phyloP scores from a whole-genome alignment of 371 early-diverging fungal genomes.

The Mucor indicus region DNA sequence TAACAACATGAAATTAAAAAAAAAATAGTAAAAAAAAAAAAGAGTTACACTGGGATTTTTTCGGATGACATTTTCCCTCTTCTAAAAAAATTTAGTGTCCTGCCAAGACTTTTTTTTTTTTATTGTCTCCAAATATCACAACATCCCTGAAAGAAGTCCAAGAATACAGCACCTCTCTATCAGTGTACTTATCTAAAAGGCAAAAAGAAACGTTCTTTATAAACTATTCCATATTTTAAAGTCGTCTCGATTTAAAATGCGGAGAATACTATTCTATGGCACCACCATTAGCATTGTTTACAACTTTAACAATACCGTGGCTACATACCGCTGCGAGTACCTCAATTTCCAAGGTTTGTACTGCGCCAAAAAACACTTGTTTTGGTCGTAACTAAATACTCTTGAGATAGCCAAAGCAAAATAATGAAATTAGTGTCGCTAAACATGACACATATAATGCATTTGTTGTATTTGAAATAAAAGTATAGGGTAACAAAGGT shows the following conservation, averaged over 20 bases:
- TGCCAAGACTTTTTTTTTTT: slow-evolving; percentile 19
- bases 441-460: slow-evolving; percentile 55
- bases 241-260: too few species aligned
- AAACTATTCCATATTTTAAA: too few species aligned
- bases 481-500: slow-evolving; percentile 66
- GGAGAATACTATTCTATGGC: too few species aligned
- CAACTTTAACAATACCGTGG: slow-evolving; percentile 38
- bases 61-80: neutral
- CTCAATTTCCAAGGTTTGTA: slow-evolving; percentile 62
- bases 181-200: too few species aligned
- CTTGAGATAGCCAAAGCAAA: slow-evolving; percentile 69
- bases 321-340: slow-evolving; percentile 61
- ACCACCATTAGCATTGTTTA: too few species aligned
- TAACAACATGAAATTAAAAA: slow-evolving; percentile 2
- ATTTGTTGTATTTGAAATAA: slow-evolving; percentile 33
- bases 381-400: slow-evolving; percentile 51
- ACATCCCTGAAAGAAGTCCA: too few species aligned
- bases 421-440: slow-evolving; percentile 54
- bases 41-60: slow-evolving; percentile 6
- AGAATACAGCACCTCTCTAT: too few species aligned
- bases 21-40: slow-evolving; percentile 2
- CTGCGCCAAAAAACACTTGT: slow-evolving; percentile 47
- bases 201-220: too few species aligned
- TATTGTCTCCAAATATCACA: too few species aligned
- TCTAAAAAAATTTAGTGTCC: slow-evolving; percentile 9